phyloP scores from a whole-genome alignment of 139 green algal species.

The Zygnema circumcarinatum region DNA sequence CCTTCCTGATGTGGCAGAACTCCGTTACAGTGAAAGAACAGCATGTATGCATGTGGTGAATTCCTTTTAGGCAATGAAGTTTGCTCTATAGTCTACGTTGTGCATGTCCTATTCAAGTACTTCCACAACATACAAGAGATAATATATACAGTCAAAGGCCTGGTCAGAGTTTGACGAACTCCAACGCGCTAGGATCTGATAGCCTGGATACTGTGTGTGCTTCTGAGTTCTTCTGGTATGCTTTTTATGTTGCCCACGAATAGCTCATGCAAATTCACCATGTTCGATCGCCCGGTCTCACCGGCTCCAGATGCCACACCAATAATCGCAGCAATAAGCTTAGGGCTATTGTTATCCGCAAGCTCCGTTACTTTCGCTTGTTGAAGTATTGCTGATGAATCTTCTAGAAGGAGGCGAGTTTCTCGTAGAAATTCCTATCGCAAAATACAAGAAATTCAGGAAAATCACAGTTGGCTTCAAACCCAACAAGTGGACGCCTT shows the following conservation, averaged over 20 bases:
- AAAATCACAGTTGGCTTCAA: neutral
- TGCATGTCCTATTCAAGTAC: too few species aligned
- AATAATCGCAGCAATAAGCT: slow-evolving; percentile 11
- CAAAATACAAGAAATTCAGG: neutral
- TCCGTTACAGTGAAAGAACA: neutral
- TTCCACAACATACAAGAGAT: too few species aligned
- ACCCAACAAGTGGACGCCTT: too few species aligned
- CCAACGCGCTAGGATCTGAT: too few species aligned
- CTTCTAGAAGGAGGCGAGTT: slow-evolving; percentile 11
- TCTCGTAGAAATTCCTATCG: slow-evolving; percentile 34
- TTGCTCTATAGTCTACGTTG: neutral
- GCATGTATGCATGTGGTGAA: neutral
- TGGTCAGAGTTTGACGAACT: too few species aligned
- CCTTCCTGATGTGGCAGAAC: too few species aligned
- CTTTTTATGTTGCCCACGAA: too few species aligned
- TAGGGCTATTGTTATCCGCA: slow-evolving; percentile 10
- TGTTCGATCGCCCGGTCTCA: too few species aligned
- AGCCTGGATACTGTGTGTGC: too few species aligned
- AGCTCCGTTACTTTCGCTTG: slow-evolving; percentile 16
- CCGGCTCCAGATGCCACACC: slow-evolving; percentile 12
- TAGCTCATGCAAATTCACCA: too few species aligned
- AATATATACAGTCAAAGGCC: too few species aligned
- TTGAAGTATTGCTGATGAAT: slow-evolving; percentile 15
- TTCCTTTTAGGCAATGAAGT: neutral
- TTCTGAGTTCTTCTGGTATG: too few species aligned